Conservation (phyloP, 1,284 basidiomycete genomes). For the Tetrapyrgos nigripes region DNA sequence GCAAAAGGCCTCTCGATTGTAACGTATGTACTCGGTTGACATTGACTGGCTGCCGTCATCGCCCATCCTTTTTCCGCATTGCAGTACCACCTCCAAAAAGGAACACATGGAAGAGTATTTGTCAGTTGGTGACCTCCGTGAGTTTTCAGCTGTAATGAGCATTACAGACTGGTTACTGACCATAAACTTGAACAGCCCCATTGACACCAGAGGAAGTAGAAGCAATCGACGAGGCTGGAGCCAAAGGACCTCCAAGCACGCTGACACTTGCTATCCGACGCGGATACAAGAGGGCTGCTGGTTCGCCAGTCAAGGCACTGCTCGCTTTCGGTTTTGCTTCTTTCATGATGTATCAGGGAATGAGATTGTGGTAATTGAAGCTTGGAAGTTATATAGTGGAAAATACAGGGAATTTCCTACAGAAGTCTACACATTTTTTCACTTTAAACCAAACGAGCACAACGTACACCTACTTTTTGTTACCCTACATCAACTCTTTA, state of each 20-base stretch:
- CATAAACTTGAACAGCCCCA: too few species aligned
- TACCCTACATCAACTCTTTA: neutral
- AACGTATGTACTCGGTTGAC: slow-evolving; percentile 50
- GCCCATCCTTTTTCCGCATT: neutral
- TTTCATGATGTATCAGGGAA: neutral
- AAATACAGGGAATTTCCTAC: neutral
- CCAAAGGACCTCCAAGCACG: slow-evolving; percentile 5
- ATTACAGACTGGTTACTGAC: too few species aligned
- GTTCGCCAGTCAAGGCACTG: neutral
- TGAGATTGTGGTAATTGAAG: neutral
- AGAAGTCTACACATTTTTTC: neutral
- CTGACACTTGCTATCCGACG: neutral
- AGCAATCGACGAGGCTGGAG: slow-evolving; percentile 7
- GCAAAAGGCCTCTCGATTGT: slow-evolving; percentile 72
- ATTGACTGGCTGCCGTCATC: neutral
- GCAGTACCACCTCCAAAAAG: slow-evolving; percentile 8
- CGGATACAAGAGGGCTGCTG: neutral
- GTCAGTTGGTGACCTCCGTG: slow-evolving; percentile 6
- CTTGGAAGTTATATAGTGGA: too few species aligned
- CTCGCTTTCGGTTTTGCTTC: neutral
- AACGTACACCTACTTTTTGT: neutral
- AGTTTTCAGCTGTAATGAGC: too few species aligned
- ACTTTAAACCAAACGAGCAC: neutral
- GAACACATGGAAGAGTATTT: slow-evolving; percentile 14
- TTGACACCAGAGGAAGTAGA: slow-evolving; percentile 4